Conservation (phyloP, 352 stramenopile species). For the Phytophthora capsici region DNA sequence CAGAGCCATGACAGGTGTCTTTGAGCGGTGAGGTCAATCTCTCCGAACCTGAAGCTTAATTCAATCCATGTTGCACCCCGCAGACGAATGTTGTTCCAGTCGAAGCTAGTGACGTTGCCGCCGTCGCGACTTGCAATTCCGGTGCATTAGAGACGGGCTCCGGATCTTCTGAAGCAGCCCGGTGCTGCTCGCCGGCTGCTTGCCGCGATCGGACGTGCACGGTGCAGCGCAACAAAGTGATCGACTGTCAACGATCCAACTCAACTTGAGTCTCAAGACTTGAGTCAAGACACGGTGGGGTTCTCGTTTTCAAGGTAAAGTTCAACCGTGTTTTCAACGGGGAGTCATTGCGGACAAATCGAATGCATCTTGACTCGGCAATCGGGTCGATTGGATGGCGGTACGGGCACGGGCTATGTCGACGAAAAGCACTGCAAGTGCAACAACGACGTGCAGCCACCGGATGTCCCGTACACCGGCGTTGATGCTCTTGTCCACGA, state of each 20-base stretch:
- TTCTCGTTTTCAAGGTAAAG: slow-evolving; percentile 2
- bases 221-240: slow-evolving; percentile 13
- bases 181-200: slow-evolving; percentile 14
- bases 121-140: slow-evolving; percentile 17
- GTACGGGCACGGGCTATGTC: slow-evolving; percentile 29
- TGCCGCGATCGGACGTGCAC: slow-evolving; percentile 2
- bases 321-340: slow-evolving; percentile 15
- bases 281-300: neutral
- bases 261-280: too few relatives aligned
- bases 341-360: slow-evolving; percentile 10
- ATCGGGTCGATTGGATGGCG: slow-evolving; percentile 22
- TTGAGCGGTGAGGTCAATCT: slow-evolving; percentile 13
- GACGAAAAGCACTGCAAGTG: slow-evolving; percentile 21
- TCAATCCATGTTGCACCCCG: slow-evolving; percentile 13
- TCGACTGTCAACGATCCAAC: neutral
- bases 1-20: slow-evolving; percentile 26
- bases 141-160: slow-evolving; percentile 24
- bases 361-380: slow-evolving; percentile 6
- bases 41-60: slow-evolving; percentile 5
- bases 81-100: slow-evolving; percentile 22
- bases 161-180: slow-evolving; percentile 32
- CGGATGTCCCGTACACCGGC: slow-evolving; percentile 21
- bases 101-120: slow-evolving; percentile 13
- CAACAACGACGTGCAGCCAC: slow-evolving; percentile 40
- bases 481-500: slow-evolving; percentile 36